These are phyloP conservation scores for Acacia crassicarpa DNA, from an alignment of 306 rosid species.

Conservation along the genomic window DNA sequence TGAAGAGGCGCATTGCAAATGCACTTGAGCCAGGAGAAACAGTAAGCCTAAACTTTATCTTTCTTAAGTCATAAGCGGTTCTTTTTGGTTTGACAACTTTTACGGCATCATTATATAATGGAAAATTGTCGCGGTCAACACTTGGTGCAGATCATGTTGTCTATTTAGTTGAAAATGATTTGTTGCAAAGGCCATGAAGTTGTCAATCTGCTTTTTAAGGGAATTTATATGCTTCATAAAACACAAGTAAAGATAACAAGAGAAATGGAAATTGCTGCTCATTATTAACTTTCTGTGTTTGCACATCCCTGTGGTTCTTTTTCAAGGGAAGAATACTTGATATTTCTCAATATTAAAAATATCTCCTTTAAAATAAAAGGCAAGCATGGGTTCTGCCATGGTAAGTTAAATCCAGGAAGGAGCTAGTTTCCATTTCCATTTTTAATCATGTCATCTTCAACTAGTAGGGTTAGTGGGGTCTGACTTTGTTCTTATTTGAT, in stretches of 20 bases:
- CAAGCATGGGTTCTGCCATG: neutral
- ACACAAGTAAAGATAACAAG: neutral
- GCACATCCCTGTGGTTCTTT: neutral
- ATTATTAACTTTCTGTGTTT: neutral
- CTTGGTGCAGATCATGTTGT: neutral
- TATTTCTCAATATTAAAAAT: neutral
- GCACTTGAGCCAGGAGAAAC: slow-evolving; percentile 84
- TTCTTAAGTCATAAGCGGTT: slow-evolving; percentile 5
- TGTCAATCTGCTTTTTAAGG: slow-evolving; percentile 19
- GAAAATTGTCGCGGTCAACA: neutral
- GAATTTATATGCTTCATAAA: slow-evolving; percentile 8
- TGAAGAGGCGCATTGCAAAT: slow-evolving; percentile 86
- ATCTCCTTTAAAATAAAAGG: slow-evolving; percentile 1
- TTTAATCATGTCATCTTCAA: slow-evolving; percentile 9
- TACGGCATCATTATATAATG: neutral
- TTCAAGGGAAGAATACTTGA: neutral
- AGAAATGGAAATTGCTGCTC: neutral
- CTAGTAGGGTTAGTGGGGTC: neutral
- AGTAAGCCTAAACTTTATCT: slow-evolving; percentile 34
- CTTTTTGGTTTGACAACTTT: slow-evolving; percentile 12
- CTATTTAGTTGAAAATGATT: neutral
- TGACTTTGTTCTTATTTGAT: neutral
- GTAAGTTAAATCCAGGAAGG: neutral
- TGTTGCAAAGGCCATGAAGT: slow-evolving; percentile 11
- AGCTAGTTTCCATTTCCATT: slow-evolving; percentile 3